These are phyloP conservation scores for Sugiyamaella qingdaonensis DNA, from an alignment of 805 yeast species.

Conservation along the genomic window DNA sequence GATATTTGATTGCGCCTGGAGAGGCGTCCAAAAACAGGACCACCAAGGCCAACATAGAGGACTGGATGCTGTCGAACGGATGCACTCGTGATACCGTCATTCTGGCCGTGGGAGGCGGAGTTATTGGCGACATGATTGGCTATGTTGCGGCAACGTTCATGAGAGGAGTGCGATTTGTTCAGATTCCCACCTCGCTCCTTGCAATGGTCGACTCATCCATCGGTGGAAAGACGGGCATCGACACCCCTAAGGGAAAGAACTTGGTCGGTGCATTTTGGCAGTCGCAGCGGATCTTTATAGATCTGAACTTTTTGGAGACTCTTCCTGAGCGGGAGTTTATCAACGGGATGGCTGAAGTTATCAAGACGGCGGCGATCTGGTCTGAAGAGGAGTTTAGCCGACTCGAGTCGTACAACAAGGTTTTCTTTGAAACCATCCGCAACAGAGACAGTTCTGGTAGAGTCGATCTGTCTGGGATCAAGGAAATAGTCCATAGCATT, in stretches of 20 bases:
- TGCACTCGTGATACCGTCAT: conserved; percentile 96
- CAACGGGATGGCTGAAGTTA: conserved; percentile 97
- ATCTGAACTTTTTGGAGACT: conserved; percentile 79
- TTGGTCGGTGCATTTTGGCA: conserved; percentile 98
- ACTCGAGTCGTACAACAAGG: conserved; percentile 69
- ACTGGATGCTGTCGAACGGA: conserved; percentile 71
- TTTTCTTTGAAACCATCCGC: conserved; percentile 64
- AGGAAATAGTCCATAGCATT: conserved; percentile 68
- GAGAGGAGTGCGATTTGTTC: conserved; percentile 95
- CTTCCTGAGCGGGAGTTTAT: conserved; percentile 91
- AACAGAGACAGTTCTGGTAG: conserved; percentile 40
- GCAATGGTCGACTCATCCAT: conserved; percentile 98
- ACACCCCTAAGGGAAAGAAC: conserved; percentile 93
- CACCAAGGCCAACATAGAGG: conserved; percentile 91
- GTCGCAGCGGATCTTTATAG: conserved; percentile 83
- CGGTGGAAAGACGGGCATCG: conserved; percentile 98
- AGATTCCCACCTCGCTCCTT: conserved; percentile 86
- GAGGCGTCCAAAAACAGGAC: conserved; percentile 84
- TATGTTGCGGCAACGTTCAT: conserved; percentile 98
- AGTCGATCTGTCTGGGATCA: conserved; percentile 65
- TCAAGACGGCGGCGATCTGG: conserved; percentile 98
- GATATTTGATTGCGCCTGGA: conserved; percentile 83
- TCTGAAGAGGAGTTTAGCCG: conserved; percentile 82
- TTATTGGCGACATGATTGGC: conserved; percentile 98
- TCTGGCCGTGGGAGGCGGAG: conserved; percentile 96